phyloP scores from a whole-genome alignment of 2,329 filamentous ascomycete species.

The Hyphodiscus sp. region DNA sequence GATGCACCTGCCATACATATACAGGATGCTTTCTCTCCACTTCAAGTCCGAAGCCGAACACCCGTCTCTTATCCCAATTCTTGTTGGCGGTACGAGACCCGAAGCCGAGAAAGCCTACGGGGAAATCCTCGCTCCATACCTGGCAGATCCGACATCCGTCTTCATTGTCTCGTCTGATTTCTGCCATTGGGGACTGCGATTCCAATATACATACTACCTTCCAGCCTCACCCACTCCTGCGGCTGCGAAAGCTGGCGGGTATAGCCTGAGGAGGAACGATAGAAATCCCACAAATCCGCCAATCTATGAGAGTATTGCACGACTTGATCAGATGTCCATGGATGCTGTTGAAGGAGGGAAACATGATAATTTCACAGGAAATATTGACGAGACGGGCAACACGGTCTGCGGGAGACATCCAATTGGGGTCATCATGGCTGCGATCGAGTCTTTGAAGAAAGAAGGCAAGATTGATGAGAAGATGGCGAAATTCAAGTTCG shows the following conservation, averaged over 20 bases:
- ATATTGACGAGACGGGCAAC: conserved; percentile 68
- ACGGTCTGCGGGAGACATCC: conserved; percentile 94
- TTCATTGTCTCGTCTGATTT: conserved; percentile 95
- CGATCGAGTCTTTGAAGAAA: conserved; percentile 57
- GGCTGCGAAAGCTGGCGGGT: conserved; percentile 31
- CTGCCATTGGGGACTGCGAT: conserved; percentile 87
- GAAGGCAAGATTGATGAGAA: conserved; percentile 31
- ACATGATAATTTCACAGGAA: conserved; percentile 63
- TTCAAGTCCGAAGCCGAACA: conserved; percentile 48
- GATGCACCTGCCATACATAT: conserved; percentile 93
- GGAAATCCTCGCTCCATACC: conserved; percentile 65
- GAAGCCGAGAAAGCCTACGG: conserved; percentile 64
- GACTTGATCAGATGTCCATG: conserved; percentile 77
- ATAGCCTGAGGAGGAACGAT: conserved; percentile 27
- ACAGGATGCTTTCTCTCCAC: conserved; percentile 59
- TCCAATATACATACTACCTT: conserved; percentile 77
- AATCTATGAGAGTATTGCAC: conserved; percentile 80
- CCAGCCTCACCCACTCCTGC: conserved; percentile 39
- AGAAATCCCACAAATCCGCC: conserved; percentile 36
- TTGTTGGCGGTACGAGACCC: conserved; percentile 69
- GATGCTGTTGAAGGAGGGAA: conserved; percentile 72
- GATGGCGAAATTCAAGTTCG: conserved; percentile 54
- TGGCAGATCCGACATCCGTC: conserved; percentile 66
- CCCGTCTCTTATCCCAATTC: conserved; percentile 74
- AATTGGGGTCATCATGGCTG: conserved; percentile 88